Evolutionary conservation across 1,284 basidiomycete species (phyloP), one percentile per base, ranked within the genome.

Genomic region (Porogramme epimiltina): DNA sequence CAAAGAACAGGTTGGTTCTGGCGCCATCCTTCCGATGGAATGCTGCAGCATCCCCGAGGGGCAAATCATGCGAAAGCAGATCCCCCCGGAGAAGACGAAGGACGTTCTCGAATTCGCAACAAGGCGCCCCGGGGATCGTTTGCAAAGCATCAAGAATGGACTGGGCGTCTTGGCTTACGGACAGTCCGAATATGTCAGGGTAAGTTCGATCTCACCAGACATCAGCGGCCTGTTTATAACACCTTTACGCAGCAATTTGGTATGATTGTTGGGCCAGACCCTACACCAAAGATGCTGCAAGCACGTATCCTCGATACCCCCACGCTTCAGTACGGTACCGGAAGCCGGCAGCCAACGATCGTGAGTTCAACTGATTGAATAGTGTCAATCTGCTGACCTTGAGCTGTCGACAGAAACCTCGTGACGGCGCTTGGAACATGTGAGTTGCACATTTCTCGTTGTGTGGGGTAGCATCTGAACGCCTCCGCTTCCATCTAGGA

Each of bases 381-480:
- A n/a, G n/a, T n/a, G n/a, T n/a, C n/a, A n/a, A n/a, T n/a, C n/a
- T n/a, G n/a, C n/a, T n/a, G n/a, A n/a, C n/a, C n/a, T n/a, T n/a
- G n/a, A n/a, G n/a, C n/a, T n/a, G n/a, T n/a, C n/a, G 11, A 31
- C 53, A 87, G 85, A 66, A 66, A 42, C 84, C 85, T 0, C 68
- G 66, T n/a, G 77, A 87, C 40, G 88, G 87, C 13, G 68, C 78
- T 1, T 89, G 86, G 86, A 89, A 89, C 51, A 87, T 88, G 85
- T 82, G 36, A 33, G 70, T n/a, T n/a, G n/a, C n/a, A n/a, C n/a
- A n/a, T n/a, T n/a, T n/a, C n/a, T n/a, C n/a, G n/a, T n/a, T n/a
- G n/a, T n/a, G n/a, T n/a, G n/a, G n/a, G n/a, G n/a, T n/a, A n/a
- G n/a, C n/a, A n/a, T n/a, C n/a, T n/a, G n/a, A n/a, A n/a, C n/a